These are phyloP conservation scores for Diutina mesorugosa DNA, from an alignment of 1,139 yeast genomes.

Conservation along the genomic window DNA sequence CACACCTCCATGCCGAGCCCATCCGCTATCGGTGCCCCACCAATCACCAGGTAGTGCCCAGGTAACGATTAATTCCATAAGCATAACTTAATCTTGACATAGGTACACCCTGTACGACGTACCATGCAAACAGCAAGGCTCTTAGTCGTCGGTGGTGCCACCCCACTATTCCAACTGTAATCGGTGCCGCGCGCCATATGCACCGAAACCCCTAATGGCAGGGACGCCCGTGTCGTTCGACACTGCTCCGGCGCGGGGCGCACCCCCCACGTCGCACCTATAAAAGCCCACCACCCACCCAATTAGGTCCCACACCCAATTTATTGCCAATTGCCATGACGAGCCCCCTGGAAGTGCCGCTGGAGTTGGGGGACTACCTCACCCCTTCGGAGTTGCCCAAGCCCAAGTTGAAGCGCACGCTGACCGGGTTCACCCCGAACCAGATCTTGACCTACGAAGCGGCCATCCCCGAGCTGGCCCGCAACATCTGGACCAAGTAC, in stretches of 20 bases:
- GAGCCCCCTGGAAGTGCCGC: background rate
- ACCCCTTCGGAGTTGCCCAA: constrained; percentile 31
- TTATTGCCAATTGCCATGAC: background rate
- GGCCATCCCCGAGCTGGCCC: constrained; percentile 64
- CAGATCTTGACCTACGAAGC: constrained; percentile 78
- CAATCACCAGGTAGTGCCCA: background rate
- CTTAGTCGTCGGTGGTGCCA: too few species aligned
- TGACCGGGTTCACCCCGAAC: constrained; percentile 85
- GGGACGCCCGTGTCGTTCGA: background rate
- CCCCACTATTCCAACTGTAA: too few species aligned
- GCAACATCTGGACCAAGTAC: constrained; percentile 66
- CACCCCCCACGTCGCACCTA: background rate
- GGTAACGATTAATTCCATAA: background rate
- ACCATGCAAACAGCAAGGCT: too few species aligned
- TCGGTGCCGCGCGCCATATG: background rate
- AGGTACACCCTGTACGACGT: too few species aligned
- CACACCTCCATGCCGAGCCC: background rate
- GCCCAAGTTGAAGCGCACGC: constrained; percentile 49
- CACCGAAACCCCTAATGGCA: background rate
- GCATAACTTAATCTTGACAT: too few species aligned
- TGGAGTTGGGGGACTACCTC: constrained; percentile 24
- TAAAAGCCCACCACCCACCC: background rate
- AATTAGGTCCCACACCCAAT: too few species aligned
- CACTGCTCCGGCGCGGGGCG: background rate
- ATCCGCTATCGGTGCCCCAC: background rate